Evolutionary conservation across 2,329 filamentous ascomycete species (phyloP).

Genomic region (Hysterium pulicare): DNA sequence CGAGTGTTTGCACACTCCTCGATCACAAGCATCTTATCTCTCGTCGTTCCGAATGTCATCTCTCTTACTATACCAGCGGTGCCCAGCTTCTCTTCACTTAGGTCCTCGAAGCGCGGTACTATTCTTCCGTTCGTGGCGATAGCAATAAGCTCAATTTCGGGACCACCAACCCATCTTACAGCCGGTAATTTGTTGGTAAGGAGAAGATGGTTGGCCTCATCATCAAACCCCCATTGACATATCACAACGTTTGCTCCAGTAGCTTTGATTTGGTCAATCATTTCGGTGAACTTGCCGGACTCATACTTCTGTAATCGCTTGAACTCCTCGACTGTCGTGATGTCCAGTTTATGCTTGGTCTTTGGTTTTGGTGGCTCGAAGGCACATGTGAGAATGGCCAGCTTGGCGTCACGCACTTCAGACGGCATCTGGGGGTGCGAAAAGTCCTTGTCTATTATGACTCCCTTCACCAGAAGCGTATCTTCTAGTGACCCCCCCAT

Average conservation of each 20-base stretch:
- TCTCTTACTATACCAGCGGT: slow-evolving; percentile 86
- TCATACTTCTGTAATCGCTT: slow-evolving; percentile 97
- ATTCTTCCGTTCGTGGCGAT: slow-evolving; percentile 98
- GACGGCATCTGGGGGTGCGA: slow-evolving; percentile 99
- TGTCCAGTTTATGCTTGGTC: slow-evolving; percentile 99
- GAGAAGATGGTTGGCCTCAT: slow-evolving; percentile 95
- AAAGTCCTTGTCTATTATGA: slow-evolving; percentile 99
- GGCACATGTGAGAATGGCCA: slow-evolving; percentile 94
- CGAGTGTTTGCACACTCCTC: slow-evolving; percentile 98
- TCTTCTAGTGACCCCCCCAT: slow-evolving; percentile 93
- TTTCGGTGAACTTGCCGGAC: slow-evolving; percentile 92
- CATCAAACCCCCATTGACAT: slow-evolving; percentile 99
- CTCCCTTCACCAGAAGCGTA: slow-evolving; percentile 90
- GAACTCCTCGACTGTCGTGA: slow-evolving; percentile 95
- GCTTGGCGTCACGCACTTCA: slow-evolving; percentile 90
- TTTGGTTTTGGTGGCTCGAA: slow-evolving; percentile 99
- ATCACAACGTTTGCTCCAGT: slow-evolving; percentile 96
- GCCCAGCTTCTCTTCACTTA: slow-evolving; percentile 87
- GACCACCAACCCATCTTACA: slow-evolving; percentile 95
- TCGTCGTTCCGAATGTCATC: slow-evolving; percentile 94
- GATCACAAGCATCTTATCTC: slow-evolving; percentile 99
- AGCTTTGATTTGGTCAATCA: slow-evolving; percentile 98
- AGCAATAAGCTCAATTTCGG: slow-evolving; percentile 96
- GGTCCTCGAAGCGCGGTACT: slow-evolving; percentile 93
- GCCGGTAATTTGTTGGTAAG: slow-evolving; percentile 95